Evolutionary conservation across 345 rosid species (phyloP).

Genomic region (Microcos paniculata): DNA sequence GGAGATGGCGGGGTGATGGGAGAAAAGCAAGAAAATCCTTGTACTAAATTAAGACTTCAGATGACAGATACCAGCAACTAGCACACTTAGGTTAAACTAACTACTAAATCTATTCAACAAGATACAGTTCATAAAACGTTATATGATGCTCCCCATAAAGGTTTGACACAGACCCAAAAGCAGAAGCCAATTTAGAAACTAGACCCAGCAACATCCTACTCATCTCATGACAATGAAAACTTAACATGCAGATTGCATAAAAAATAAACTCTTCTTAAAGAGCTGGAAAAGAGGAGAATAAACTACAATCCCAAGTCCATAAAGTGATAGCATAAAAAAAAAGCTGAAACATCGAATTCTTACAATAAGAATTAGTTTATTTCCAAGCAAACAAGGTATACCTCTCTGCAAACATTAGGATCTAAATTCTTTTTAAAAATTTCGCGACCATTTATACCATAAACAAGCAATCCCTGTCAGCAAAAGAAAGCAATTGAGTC

Average conservation of each 20-base stretch:
- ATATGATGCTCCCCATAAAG: not conserved
- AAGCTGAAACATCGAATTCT: not conserved
- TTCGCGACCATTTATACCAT: conserved; percentile 85
- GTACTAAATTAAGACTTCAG: not conserved
- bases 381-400: conserved; percentile 25
- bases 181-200: too few species aligned
- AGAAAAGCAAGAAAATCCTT: not conserved
- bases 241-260: not conserved
- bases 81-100: not conserved
- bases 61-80: not conserved
- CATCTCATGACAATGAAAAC: not conserved
- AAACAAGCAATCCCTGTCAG: conserved; percentile 87
- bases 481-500: conserved; percentile 19
- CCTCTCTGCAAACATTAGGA: conserved; percentile 83
- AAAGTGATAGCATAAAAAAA: not conserved
- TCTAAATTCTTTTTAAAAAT: conserved; percentile 80
- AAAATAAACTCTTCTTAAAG: too few species aligned
- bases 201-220: not conserved
- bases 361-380: not conserved
- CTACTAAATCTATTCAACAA: not conserved
- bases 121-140: not conserved
- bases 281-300: not conserved
- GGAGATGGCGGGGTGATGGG: not conserved
- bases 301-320: not conserved
- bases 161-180: not conserved